Base-by-base conservation (phyloP, 2,329 filamentous ascomycete genomes). In the Alternaria rosae region DNA sequence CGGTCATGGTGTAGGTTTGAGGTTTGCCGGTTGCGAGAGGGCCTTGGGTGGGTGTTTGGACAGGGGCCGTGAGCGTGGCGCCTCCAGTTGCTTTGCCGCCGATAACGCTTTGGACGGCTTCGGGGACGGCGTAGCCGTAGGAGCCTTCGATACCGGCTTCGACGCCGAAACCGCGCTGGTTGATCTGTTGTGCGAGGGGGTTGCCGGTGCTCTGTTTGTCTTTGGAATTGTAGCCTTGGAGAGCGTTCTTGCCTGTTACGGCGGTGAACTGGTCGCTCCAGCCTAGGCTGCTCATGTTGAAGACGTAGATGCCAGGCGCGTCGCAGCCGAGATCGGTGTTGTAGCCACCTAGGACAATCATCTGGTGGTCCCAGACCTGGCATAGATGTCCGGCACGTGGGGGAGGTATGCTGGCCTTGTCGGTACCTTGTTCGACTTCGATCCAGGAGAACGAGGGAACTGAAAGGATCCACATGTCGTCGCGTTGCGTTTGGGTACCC, bases 401-500 rank as follows among this genome's bases (percentile, higher is more conserved):
- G 8, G 85, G 79, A 78, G 91, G 75, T 6, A 82, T 55, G 55
- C 65, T 74, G 87, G 75, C 23, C 25, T 66, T 41, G 17, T 28
- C 51, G 20, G 61, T 61, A 17, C 54, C 58, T 51, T 82, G 82
- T 62, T 90, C 83, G 23, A 91, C 89, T 71, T 88, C 81, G 55
- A 90, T 90, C 92, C 92, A 95, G 5, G 87, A 92, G 75, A 96
- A 96, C 0, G 89, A 90, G 0, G 92, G 92, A 6, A 96, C 81
- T 0, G 91, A 92, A 12, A 95, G 82, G 21, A 93, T 89, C 91
- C 91, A 95, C 82, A 91, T 88, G 71, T 93, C 90, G 25, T 88
- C 85, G 72, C 91, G 94, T 66, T 88, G 85, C 1, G 76, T 84
- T 69, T 88, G 86, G 9, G 75, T 59, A 15, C 80, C 88, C 61